Evolutionary conservation across 306 rosid species (phyloP).

Genomic region (Mucuna pruriens): DNA sequence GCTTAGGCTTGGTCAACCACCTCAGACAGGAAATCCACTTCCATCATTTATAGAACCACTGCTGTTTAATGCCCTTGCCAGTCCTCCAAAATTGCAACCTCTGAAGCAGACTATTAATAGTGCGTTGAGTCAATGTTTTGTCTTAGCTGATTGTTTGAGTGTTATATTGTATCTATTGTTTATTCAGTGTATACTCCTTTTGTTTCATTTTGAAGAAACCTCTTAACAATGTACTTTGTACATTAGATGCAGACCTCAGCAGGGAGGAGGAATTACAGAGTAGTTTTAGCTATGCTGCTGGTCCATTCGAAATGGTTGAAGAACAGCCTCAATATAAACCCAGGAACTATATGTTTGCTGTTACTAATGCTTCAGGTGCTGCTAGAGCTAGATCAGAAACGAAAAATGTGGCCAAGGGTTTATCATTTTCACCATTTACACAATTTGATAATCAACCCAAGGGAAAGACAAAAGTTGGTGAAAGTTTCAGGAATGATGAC

Average conservation of each 20-base stretch:
- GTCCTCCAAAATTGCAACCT: slow-evolving; percentile 49
- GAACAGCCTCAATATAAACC: slow-evolving; percentile 47
- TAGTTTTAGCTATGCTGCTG: slow-evolving; percentile 34
- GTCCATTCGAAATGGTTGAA: slow-evolving; percentile 38
- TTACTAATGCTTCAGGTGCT: slow-evolving; percentile 40
- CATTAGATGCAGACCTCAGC: slow-evolving; percentile 44
- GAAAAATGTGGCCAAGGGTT: slow-evolving; percentile 41
- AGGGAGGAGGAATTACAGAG: slow-evolving; percentile 46
- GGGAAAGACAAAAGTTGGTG: slow-evolving; percentile 31
- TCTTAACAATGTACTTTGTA: slow-evolving; percentile 34
- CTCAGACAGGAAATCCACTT: slow-evolving; percentile 51
- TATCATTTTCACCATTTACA: slow-evolving; percentile 39
- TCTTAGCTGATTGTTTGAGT: slow-evolving; percentile 34
- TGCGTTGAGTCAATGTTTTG: slow-evolving; percentile 48
- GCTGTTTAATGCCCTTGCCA: slow-evolving; percentile 40
- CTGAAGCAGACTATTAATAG: slow-evolving; percentile 53
- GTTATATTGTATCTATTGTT: slow-evolving; percentile 5
- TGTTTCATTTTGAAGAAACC: slow-evolving; percentile 28
- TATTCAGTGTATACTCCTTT: slow-evolving; percentile 16
- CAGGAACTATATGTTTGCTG: slow-evolving; percentile 45
- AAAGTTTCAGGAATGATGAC: slow-evolving; percentile 31
- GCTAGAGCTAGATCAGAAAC: slow-evolving; percentile 40
- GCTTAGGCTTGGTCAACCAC: slow-evolving; percentile 70
- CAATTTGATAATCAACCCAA: slow-evolving; percentile 39
- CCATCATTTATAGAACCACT: slow-evolving; percentile 48